A percentile compares a stretch with the other conserved stretches of the same genome.
Conservation (phyloP, 129 eudicot species). For the Artemisia tridentata region DNA sequence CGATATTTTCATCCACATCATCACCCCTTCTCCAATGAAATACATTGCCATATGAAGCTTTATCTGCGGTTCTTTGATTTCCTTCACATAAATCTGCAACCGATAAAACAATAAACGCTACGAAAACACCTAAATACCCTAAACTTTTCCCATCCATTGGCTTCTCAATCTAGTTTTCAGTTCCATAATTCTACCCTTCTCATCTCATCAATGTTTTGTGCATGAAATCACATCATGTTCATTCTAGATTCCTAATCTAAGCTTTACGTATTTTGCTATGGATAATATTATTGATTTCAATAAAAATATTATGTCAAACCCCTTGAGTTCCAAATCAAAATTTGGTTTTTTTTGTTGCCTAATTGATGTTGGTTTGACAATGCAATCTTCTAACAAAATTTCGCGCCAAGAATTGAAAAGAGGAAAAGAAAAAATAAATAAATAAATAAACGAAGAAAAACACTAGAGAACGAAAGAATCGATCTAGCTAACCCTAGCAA, state of each 20-base stretch:
- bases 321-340: conserved; percentile 14
- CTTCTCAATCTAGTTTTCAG: conserved; percentile 21
- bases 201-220: conserved; percentile 26
- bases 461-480: background rate
- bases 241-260: background rate
- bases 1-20: conserved; percentile 9
- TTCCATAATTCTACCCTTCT: conserved; percentile 33
- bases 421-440: background rate
- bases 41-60: conserved; percentile 12
- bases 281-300: background rate
- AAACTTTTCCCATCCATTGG: conserved; percentile 27
- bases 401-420: background rate
- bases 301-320: conserved; percentile 7
- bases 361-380: conserved; percentile 12
- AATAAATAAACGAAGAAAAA: background rate
- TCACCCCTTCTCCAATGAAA: conserved; percentile 2
- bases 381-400: background rate
- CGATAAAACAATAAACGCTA: conserved; percentile 21
- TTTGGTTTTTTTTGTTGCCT: background rate
- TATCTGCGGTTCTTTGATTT: conserved; percentile 16
- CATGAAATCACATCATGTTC: conserved; percentile 21
- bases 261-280: background rate
- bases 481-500: conserved; percentile 12
- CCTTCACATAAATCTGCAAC: conserved; percentile 19
- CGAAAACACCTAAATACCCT: conserved; percentile 22